Conservation (phyloP, 768 basidiomycete genomes). For the Nidularia pulvinata region DNA sequence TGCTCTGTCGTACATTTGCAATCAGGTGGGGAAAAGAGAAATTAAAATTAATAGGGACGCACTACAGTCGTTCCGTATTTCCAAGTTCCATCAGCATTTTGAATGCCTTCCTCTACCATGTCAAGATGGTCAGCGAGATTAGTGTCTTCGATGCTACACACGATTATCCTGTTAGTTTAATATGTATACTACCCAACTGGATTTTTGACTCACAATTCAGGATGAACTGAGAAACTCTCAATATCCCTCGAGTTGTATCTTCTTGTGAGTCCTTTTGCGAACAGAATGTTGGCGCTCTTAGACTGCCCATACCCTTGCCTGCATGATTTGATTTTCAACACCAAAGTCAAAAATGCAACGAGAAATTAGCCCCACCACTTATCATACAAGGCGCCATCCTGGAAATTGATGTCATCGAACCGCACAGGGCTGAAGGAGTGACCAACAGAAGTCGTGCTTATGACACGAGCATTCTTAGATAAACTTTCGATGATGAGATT, state of each 20-base stretch:
- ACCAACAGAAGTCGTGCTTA: neutral
- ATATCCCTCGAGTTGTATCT: neutral
- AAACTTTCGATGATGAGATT: neutral
- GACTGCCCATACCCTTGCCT: neutral
- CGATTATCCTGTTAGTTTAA: too few species aligned
- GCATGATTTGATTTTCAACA: too few species aligned
- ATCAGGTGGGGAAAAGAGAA: neutral
- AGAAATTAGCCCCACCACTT: too few species aligned
- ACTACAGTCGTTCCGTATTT: neutral
- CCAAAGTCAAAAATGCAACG: too few species aligned
- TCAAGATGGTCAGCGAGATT: neutral
- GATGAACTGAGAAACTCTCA: neutral
- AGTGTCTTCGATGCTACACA: neutral
- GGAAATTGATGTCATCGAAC: neutral
- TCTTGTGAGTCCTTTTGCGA: neutral
- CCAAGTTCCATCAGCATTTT: neutral
- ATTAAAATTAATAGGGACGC: neutral
- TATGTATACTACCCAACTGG: too few species aligned
- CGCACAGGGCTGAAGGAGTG: neutral
- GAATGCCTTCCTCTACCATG: neutral
- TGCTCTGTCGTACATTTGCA: too few species aligned
- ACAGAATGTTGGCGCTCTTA: neutral
- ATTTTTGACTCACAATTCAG: too few species aligned
- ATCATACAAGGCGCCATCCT: neutral
- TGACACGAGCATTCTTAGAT: neutral